Evolutionary conservation across 768 basidiomycete genomes (phyloP), one percentile per base, ranked within the genome.

Genomic region (Tricholoma furcatifolium): DNA sequence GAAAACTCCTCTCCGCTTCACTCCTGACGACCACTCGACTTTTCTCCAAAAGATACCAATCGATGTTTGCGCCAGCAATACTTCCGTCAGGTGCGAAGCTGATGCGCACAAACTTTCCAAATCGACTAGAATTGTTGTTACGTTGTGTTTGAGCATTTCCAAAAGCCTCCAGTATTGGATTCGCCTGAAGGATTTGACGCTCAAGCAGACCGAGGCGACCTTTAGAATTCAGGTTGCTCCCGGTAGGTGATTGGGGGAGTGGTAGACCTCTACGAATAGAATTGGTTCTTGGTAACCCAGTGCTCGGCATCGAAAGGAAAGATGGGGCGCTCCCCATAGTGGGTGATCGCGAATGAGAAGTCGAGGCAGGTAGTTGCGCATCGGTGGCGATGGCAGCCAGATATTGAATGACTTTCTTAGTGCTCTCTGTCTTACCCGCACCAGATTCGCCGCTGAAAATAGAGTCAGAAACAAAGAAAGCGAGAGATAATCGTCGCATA

Each of bases 341-440:
- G 2, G 85, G 76, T 4, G 87, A 79, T 43, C 83, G 83, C 7
- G 86, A 81, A 65, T 91, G 88, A 0, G 87, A 81, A 18, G 80
- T 70, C 3, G 77, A 65, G 14, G 77, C 65, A 8, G 82, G 74
- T 15, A 74, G 71, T 61, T 90, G 82, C 1, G 81, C 75, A 61
- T 94, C 91, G 10, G 91, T 84, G 2, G 97, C 97, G 60, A 98
- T 98, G 6, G 97, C 93, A 1, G 97, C 96, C 38, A 99, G 84
- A 71, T 98, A 99, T 68, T 98, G 97, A 50, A 99, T 99, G 63
- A 98, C 96, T 65, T 98, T 98, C 80, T 99, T 98, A 12, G 90
- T 91, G 72, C 96, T 98, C 67, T 98, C 97, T 2, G 97, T 99
- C 77, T 98, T 99, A 40, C 97, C 97, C 3, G 97, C 97, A 32